Percentiles rank a stretch among this genome's conserved stretches.
Evolutionary conservation across 306 rosid genomes (phyloP).

Genomic region (Potentilla sterilis): DNA sequence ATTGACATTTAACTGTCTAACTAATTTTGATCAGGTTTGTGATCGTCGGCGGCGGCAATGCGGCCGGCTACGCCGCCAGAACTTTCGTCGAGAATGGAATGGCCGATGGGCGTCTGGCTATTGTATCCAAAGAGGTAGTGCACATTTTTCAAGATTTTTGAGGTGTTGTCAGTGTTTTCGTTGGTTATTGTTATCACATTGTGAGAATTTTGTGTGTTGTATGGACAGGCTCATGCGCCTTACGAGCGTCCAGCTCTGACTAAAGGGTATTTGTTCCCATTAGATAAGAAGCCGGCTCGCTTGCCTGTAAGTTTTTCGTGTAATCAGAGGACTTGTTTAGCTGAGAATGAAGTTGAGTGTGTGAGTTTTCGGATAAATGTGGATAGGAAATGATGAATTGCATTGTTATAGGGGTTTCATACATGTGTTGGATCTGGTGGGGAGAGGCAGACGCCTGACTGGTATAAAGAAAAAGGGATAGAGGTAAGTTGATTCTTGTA

Average conservation of each 20-base stretch:
- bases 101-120: conserved; percentile 95
- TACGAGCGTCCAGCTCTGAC: conserved; percentile 97
- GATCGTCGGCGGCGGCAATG: conserved; percentile 95
- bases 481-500: conserved; percentile 47
- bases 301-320: conserved; percentile 64
- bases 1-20: no score
- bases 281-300: conserved; percentile 87
- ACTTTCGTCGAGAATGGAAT: conserved; percentile 87
- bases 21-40: conserved; percentile 52
- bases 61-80: conserved; percentile 94
- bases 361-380: not conserved
- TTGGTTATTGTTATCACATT: not conserved
- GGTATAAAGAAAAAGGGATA: conserved; percentile 86
- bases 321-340: not conserved
- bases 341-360: not conserved
- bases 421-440: conserved; percentile 99
- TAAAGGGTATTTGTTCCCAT: conserved; percentile 78
- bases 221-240: conserved; percentile 73
- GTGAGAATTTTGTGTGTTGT: not conserved
- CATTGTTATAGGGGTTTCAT: conserved; percentile 70
- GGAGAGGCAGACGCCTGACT: conserved; percentile 88
- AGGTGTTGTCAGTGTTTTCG: no score
- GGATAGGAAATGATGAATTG: not conserved
- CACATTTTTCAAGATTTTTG: not conserved
- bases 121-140: conserved; percentile 82